Evolutionary conservation across 202 grass and related monocot genomes (phyloP), one percentile per base, ranked within the genome.

Genomic region (Bolboschoenoplectus hybrid): DNA sequence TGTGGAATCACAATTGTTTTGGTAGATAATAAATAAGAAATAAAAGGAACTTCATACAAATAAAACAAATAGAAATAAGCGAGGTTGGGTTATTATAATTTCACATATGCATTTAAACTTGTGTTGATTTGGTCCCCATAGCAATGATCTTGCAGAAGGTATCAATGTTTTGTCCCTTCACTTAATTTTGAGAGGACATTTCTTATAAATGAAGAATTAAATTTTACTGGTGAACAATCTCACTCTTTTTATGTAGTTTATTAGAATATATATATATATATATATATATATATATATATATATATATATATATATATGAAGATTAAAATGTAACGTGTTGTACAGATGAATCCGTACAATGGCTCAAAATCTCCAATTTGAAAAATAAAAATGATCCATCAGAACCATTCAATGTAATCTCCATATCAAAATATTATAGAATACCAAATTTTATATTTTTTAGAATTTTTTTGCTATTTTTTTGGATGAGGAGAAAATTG

Each of bases 271-370:
- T 26, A 26, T 0, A 26, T 0, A 26, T 26, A 0, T 26, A 26
- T 0, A 26, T 0, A 26, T 26, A 0, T 26, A 26, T 0, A 26
- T 0, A 26, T 26, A 0, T 26, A 26, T 0, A 26, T 0, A 26
- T 26, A 0, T 26, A 26, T 0, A 26, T 0, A n/a, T n/a, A 26
- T 26, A 0, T 26, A 26, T 0, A 26, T 0, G 26, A 26, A 26
- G 26, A 26, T 0, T 26, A 26, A 26, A 26, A 26, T 26, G 26
- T 0, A 26, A 26, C 0, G 26, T 26, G 0, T 26, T 26, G 26
- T 26, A 26, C 0, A 0, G 26, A 26, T 26, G 26, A 26, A 26
- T 26, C 0, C 26, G 26, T 26, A 26, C 0, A 26, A 26, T 0
- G 26, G 26, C 26, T 26, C 26, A 26, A 26, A 26, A 26, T 26